A percentile compares a stretch with the other conserved stretches of the same genome.
These are phyloP conservation scores for Xylaria palmicola DNA, from an alignment of 495 filamentous ascomycete genomes.

Conservation along the genomic window DNA sequence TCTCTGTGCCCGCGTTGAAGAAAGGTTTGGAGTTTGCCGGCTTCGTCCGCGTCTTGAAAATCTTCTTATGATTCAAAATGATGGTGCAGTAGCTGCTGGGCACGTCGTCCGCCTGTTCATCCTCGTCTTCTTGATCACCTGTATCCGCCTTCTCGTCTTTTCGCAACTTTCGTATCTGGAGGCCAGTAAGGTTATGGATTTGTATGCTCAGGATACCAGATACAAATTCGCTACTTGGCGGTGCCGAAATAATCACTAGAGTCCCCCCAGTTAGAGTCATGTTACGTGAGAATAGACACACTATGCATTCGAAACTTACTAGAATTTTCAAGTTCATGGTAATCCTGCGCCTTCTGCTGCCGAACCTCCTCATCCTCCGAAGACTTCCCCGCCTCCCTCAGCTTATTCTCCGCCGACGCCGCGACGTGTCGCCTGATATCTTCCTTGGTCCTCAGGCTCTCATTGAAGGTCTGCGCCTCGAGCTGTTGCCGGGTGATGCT, in stretches of 20 bases:
- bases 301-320: conserved; percentile 13
- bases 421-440: conserved; percentile 54
- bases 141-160: conserved; percentile 38
- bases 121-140: conserved; percentile 52
- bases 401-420: conserved; percentile 52
- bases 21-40: conserved; percentile 75
- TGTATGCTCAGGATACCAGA: conserved; percentile 66
- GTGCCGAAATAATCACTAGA: conserved; percentile 54
- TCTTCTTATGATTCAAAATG: conserved; percentile 67
- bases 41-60: conserved; percentile 70
- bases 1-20: conserved; percentile 74
- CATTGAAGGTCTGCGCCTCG: conserved; percentile 51
- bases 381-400: conserved; percentile 57
- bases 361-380: conserved; percentile 55
- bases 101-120: conserved; percentile 59
- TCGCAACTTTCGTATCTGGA: conserved; percentile 57
- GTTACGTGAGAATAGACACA: background rate
- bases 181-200: conserved; percentile 70
- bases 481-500: conserved; percentile 56
- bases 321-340: conserved; percentile 47
- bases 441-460: conserved; percentile 49
- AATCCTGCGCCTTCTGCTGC: conserved; percentile 64
- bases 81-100: conserved; percentile 68
- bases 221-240: conserved; percentile 55
- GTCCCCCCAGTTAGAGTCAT: background rate